Percentiles rank a stretch among this genome's conserved stretches.
These are phyloP conservation scores for Paraleonurus japonicus DNA, from an alignment of 257 asterid genomes.

Conservation along the genomic window DNA sequence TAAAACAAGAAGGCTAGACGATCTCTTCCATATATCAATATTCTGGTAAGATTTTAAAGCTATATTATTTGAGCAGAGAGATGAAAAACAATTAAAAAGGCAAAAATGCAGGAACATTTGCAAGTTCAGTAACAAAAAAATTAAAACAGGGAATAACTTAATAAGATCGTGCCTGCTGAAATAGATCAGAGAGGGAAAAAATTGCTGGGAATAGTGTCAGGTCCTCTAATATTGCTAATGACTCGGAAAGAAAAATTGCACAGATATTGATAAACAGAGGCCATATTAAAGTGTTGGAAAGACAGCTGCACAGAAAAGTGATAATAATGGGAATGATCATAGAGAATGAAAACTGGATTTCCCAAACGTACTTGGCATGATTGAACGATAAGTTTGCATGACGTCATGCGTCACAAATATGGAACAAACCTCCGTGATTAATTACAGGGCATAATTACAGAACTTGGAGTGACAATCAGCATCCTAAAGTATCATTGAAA, in stretches of 20 bases:
- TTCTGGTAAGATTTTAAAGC: neutral
- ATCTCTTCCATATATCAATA: conserved; percentile 14
- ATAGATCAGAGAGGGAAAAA: neutral
- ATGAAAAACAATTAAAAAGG: neutral
- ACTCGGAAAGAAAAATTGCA: neutral
- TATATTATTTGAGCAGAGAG: neutral
- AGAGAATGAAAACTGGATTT: neutral
- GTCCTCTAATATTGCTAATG: neutral
- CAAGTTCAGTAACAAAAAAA: neutral
- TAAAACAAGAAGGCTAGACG: conserved; percentile 3
- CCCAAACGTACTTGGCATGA: neutral
- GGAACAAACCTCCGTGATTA: conserved; percentile 16
- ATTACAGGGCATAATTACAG: conserved; percentile 15
- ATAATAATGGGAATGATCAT: conserved; percentile 14
- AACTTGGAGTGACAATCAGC: conserved; percentile 6
- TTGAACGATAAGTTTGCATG: conserved; percentile 1
- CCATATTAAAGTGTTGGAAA: conserved; percentile 4
- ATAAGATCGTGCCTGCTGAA: neutral
- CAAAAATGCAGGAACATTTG: neutral
- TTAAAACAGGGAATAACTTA: neutral
- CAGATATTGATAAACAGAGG: neutral
- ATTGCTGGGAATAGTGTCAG: neutral
- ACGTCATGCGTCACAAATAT: conserved; percentile 1
- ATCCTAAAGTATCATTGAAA: conserved; percentile 2
- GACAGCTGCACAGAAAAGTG: conserved; percentile 18